Conservation (phyloP, 1,139 yeast genomes). For the Blastobotrys capitulatus region DNA sequence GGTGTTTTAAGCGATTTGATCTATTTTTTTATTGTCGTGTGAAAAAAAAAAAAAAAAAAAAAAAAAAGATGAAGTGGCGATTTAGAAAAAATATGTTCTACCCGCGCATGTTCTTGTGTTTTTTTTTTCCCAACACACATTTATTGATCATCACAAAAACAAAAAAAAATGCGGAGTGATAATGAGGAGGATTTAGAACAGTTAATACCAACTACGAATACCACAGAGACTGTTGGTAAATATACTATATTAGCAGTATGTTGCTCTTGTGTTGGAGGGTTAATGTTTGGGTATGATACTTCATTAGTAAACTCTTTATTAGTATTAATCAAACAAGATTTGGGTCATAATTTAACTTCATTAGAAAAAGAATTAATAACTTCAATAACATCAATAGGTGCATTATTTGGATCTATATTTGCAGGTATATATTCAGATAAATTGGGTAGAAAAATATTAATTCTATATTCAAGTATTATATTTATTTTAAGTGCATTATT, state of each 20-base stretch:
- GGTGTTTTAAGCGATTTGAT: too few species aligned
- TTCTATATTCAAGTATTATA: conserved; percentile 35
- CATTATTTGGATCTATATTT: conserved; percentile 38
- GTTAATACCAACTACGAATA: neutral
- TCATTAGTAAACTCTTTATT: conserved; percentile 24
- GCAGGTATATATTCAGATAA: conserved; percentile 35
- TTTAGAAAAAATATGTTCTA: too few species aligned
- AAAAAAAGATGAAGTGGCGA: neutral
- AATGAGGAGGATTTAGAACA: neutral
- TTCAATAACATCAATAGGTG: conserved; percentile 40
- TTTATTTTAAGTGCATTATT: conserved; percentile 37
- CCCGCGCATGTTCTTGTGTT: too few species aligned
- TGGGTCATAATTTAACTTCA: conserved; percentile 27
- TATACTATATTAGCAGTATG: conserved; percentile 16
- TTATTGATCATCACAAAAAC: neutral
- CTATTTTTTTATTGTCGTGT: too few species aligned
- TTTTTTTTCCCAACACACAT: neutral
- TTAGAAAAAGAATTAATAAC: conserved; percentile 39
- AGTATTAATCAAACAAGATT: conserved; percentile 33
- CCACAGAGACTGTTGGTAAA: neutral
- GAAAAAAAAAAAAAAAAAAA: neutral
- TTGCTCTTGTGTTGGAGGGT: conserved; percentile 23
- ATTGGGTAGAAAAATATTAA: conserved; percentile 37
- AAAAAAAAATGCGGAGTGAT: neutral
- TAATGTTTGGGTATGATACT: conserved; percentile 22